Evolutionary conservation across 257 asterid genomes (phyloP), one percentile per base, ranked within the genome.

Genomic region (Nicotiana paniculata): DNA sequence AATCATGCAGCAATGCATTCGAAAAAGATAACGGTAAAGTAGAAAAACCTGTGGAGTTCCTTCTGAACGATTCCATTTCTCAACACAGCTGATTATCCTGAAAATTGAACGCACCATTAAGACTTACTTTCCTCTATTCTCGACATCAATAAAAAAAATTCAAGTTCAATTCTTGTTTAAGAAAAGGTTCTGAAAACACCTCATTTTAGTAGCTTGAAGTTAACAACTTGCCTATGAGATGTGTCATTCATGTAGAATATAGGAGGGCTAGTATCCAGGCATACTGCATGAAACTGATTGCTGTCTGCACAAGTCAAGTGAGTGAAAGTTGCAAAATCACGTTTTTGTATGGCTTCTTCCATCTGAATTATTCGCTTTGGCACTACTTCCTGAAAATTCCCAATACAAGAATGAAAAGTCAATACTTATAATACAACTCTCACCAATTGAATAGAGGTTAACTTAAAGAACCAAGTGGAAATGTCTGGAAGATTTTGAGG

Each of bases 191-290:
- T 0, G 0, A 10, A 51, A 12, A 4, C 33, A n/a, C 58, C 21
- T n/a, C n/a, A 43, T n/a, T 17, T 39, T 39, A 37, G n/a, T 39
- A 11, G 7, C 21, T n/a, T 43, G 35, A 43, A 43, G 77, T 39
- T n/a, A 21, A 21, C 7, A 59, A 77, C 90, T 88, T 88, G 88
- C 98, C 91, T 93, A 37, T 94, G 98, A 81, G 99, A 96, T 3
- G 99, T 93, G 88, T 96, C 99, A 69, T 94, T 96, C 98, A 94
- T 91, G 95, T 96, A 96, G 89, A 93, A 93, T 86, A 96, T 94
- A 35, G 99, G 99, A 55, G 97, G 98, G 21, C 87, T 86, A 37
- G 99, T 91, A 82, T 96, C 99, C 83, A 96, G 89, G 90, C 97
- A 92, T 81, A 96, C 98, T 16, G 99, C 99, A 81, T 96, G 99